phyloP scores from a whole-genome alignment of 768 basidiomycete genomes.

The Tremella mesenterica region DNA sequence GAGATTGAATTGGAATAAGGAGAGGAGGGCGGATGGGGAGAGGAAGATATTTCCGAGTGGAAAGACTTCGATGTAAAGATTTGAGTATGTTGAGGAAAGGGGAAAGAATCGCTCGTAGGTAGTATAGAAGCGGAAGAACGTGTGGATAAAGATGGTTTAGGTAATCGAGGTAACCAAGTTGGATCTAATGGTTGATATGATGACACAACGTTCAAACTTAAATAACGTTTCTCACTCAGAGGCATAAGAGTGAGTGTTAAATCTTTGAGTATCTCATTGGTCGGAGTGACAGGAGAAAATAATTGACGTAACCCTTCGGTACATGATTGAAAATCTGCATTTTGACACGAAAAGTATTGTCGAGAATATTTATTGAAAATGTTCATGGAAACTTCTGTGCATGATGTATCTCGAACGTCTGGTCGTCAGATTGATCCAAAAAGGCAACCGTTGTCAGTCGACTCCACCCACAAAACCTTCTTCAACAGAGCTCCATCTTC shows the following conservation, averaged over 20 bases:
- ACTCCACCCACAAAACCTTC: not conserved
- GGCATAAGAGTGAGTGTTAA: slow-evolving; percentile 14
- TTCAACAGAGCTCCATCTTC: not conserved
- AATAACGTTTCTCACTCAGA: no score
- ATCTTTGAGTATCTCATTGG: slow-evolving; percentile 8
- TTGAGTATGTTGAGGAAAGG: no score
- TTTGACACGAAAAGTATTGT: slow-evolving; percentile 13
- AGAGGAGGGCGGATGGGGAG: not conserved
- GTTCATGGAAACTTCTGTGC: slow-evolving; percentile 17
- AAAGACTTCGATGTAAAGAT: no score
- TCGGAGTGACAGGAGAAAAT: slow-evolving; percentile 14
- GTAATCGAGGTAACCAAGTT: no score
- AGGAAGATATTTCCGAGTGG: no score
- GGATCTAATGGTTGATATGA: no score
- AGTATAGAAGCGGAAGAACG: no score
- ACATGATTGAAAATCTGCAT: slow-evolving; percentile 28
- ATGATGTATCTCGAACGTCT: slow-evolving; percentile 36
- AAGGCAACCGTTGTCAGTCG: not conserved
- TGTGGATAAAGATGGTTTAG: no score
- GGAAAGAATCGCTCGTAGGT: no score
- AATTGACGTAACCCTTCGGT: slow-evolving; percentile 19
- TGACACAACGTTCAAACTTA: no score
- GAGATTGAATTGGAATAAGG: not conserved
- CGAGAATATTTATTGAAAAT: slow-evolving; percentile 24
- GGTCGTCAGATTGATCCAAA: not conserved